Conservation (phyloP, 148 eudicot genomes). For the Agrostemma githago region DNA sequence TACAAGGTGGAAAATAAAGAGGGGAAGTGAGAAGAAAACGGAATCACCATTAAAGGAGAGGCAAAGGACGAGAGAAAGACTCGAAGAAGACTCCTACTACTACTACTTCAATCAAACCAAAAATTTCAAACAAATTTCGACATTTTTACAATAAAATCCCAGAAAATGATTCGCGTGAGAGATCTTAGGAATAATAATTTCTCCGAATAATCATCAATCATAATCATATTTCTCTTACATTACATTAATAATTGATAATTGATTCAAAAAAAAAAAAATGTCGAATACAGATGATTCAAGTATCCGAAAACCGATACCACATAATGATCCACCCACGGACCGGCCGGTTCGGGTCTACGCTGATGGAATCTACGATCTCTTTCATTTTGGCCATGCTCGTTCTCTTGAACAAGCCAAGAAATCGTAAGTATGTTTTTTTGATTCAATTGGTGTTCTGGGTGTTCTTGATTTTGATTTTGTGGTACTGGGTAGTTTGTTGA, state of each 20-base stretch:
- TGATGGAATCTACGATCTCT: conserved; percentile 88
- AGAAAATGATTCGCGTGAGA: neutral
- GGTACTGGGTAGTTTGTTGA: neutral
- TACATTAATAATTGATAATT: neutral
- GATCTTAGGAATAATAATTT: neutral
- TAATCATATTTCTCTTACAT: too few species aligned
- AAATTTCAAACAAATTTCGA: neutral
- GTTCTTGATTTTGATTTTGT: neutral
- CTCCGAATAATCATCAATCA: neutral
- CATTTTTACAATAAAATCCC: neutral
- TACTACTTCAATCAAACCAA: neutral
- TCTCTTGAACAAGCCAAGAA: conserved; percentile 89
- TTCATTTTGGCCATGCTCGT: conserved; percentile 86
- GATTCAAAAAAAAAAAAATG: neutral
- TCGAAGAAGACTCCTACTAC: neutral
- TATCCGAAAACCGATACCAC: neutral
- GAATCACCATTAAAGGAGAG: conserved; percentile 7
- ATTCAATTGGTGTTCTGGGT: neutral
- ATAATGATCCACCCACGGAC: conserved; percentile 41
- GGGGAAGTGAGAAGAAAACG: conserved; percentile 16
- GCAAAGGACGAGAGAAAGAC: neutral
- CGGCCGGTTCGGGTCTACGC: conserved; percentile 81
- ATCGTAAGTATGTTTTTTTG: conserved; percentile 29
- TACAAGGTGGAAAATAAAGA: neutral
- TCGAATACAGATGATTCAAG: neutral